These are phyloP conservation scores for Yamadazyma conglobata DNA, from an alignment of 1,139 yeast genomes.

Conservation along the genomic window DNA sequence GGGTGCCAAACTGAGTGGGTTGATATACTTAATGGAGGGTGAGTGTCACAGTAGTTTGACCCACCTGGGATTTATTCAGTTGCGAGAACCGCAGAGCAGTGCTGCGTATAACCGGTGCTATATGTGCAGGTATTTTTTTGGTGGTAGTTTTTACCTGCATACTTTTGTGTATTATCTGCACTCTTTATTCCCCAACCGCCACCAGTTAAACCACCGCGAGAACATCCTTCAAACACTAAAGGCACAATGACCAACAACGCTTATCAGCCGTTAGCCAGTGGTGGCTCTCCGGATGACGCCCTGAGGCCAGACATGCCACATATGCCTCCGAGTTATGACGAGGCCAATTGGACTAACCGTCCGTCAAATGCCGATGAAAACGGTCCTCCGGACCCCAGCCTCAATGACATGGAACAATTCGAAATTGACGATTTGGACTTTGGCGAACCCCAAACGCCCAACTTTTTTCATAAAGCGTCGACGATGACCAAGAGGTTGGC, in stretches of 20 bases:
- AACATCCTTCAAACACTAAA: neutral
- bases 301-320: slow-evolving; percentile 10
- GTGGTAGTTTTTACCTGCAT: too few species aligned
- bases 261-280: slow-evolving; percentile 6
- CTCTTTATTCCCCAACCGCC: too few species aligned
- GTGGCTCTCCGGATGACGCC: too few species aligned
- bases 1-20: too few species aligned
- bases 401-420: slow-evolving; percentile 31
- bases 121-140: too few species aligned
- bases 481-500: slow-evolving; percentile 31
- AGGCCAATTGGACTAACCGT: slow-evolving; percentile 9
- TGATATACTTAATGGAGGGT: too few species aligned
- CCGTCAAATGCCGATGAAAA: slow-evolving; percentile 1
- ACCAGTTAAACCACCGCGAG: too few species aligned
- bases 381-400: slow-evolving; percentile 1
- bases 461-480: slow-evolving; percentile 29
- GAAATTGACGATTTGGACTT: slow-evolving; percentile 36
- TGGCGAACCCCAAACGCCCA: slow-evolving; percentile 16
- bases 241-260: slow-evolving; percentile 4
- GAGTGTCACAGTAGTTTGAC: too few species aligned
- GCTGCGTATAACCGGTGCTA: too few species aligned
- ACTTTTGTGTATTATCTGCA: too few species aligned
- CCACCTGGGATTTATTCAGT: too few species aligned
- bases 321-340: slow-evolving; percentile 33
- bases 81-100: too few species aligned